phyloP scores from a whole-genome alignment of 768 basidiomycete species.

The Dacryopinax spathularia region DNA sequence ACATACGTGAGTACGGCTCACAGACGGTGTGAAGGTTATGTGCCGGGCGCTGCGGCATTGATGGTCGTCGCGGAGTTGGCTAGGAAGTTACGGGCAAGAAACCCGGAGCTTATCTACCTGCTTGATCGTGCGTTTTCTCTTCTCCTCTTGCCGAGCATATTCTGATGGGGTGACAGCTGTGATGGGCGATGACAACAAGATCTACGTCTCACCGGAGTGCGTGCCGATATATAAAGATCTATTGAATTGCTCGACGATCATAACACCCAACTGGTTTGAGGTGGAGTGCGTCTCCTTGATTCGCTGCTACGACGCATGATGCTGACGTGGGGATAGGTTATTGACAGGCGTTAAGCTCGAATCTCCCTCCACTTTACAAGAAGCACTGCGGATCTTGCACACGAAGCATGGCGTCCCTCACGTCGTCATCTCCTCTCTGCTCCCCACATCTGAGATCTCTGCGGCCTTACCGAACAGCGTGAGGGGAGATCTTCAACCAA shows the following conservation, averaged over 20 bases:
- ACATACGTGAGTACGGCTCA: neutral
- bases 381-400: conserved; percentile 63
- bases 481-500: conserved; percentile 30
- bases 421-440: conserved; percentile 85
- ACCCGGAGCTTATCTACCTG: conserved; percentile 61
- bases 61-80: conserved; percentile 50
- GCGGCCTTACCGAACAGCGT: conserved; percentile 44
- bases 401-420: conserved; percentile 60
- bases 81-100: conserved; percentile 40
- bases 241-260: conserved; percentile 72
- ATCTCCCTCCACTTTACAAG: conserved; percentile 49
- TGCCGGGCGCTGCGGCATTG: conserved; percentile 71
- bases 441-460: conserved; percentile 29
- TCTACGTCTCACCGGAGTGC: conserved; percentile 81
- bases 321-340: conserved; percentile 33
- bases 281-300: conserved; percentile 51
- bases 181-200: conserved; percentile 75
- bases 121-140: conserved; percentile 60
- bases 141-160: neutral
- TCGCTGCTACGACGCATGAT: neutral
- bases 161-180: conserved; percentile 47
- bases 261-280: conserved; percentile 98
- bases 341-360: conserved; percentile 59
- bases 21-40: conserved; percentile 48
- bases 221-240: conserved; percentile 66